A percentile compares a stretch with the other conserved stretches of the same genome.
Conservation (phyloP, 2,329 filamentous ascomycete genomes). For the Nemania diffusa region DNA sequence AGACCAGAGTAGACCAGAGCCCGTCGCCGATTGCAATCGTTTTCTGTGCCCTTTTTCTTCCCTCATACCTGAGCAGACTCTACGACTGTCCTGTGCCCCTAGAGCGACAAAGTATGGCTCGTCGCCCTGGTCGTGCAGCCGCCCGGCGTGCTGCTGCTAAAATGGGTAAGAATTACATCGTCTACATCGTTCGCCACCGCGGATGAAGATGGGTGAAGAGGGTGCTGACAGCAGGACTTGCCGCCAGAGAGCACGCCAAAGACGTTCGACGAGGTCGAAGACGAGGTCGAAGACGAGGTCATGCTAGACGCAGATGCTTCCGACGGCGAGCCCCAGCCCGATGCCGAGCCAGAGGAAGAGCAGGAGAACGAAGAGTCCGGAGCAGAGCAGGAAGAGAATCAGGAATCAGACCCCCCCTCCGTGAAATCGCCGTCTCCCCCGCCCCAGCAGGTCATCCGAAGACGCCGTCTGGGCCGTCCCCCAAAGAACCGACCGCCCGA, state of each 20-base stretch:
- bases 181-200: not conserved
- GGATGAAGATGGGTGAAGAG: conserved; percentile 1
- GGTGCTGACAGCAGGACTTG: conserved; percentile 10
- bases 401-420: conserved; percentile 52
- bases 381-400: conserved; percentile 48
- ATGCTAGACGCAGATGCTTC: conserved; percentile 61
- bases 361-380: conserved; percentile 55
- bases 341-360: conserved; percentile 51
- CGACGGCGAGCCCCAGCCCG: conserved; percentile 43
- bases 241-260: conserved; percentile 60
- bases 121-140: conserved; percentile 57
- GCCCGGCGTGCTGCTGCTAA: conserved; percentile 57
- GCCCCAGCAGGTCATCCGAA: conserved; percentile 72
- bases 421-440: conserved; percentile 64
- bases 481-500: conserved; percentile 86
- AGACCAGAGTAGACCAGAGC: not conserved
- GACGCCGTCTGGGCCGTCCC: conserved; percentile 84
- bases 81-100: not conserved
- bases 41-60: not conserved
- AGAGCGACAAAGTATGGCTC: conserved; percentile 44
- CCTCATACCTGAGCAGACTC: not conserved
- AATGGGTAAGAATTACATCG: conserved; percentile 50
- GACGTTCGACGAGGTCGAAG: conserved; percentile 61
- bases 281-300: conserved; percentile 60
- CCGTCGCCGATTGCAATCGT: not conserved